Evolutionary conservation across 139 green algal genomes (phyloP), one percentile per base, ranked within the genome.

Genomic region (Gonium pectorale): DNA sequence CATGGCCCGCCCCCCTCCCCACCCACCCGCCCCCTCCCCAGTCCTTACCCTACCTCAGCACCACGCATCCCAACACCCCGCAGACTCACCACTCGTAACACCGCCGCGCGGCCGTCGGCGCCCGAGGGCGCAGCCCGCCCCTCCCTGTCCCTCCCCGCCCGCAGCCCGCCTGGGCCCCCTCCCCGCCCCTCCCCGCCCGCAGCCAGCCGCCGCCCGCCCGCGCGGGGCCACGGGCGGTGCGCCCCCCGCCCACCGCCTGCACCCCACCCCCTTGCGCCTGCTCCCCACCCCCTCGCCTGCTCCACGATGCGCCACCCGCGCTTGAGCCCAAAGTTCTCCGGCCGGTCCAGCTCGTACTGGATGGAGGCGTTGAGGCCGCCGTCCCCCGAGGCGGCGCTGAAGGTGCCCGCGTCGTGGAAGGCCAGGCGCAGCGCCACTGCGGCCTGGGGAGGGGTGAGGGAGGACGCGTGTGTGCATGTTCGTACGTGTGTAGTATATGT

Each of bases 371-470:
- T 98, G n/a, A 92, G 75, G 3, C 96, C 96, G n/a, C 95, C 96
- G 52, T 94, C 71, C 0, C 89, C 75, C 2, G 38, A 13, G 7
- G 66, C 33, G 0, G 43, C 64, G 5, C 78, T 75, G 79, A 90
- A 97, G 29, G 96, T 97, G 2, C 90, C 96, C 7, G 95, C 92
- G 52, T 98, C 96, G 84, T 98, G 96, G 75, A 98, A 98, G 0
- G 91, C 92, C 29, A 98, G 89, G 1, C 96, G 90, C 59, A 98
- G 86, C 19, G 93, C 80, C n/a, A 95, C 93, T 2, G 96, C 90
- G 5, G 91, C 89, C 93, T 97, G 89, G 31, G 44, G 33, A 69
- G 6, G 51, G 40, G 33, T 24, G 33, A 15, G 13, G 46, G 13
- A 24, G 46, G 13, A 54, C 13, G 46, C 13, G 15, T 54, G 46